phyloP scores from a whole-genome alignment of 139 green algal species.

The Edaphochlamys debaryana region DNA sequence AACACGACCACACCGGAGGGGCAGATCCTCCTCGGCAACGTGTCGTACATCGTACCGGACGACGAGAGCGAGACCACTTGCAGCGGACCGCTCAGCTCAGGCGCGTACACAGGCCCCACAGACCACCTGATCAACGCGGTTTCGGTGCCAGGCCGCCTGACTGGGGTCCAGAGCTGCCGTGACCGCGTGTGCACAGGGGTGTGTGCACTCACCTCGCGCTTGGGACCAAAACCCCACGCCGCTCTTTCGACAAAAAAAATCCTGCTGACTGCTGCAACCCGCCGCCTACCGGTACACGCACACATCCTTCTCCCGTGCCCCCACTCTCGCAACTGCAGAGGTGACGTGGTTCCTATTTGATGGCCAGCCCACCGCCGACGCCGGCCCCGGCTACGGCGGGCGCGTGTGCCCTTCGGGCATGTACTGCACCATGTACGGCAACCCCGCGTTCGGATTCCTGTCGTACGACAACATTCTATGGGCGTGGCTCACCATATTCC shows the following conservation, averaged over 20 bases:
- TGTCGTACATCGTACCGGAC: constrained; percentile 42
- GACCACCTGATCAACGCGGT: too few relatives aligned
- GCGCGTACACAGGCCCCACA: too few relatives aligned
- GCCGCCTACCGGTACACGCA: too few relatives aligned
- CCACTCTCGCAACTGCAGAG: too few relatives aligned
- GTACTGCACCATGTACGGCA: constrained; percentile 63
- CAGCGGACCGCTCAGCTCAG: constrained; percentile 42
- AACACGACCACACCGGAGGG: background rate
- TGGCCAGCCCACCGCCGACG: background rate
- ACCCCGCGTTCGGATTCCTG: constrained; percentile 60
- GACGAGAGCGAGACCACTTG: constrained; percentile 38
- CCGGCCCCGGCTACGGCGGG: constrained; percentile 18
- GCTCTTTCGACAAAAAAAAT: too few relatives aligned
- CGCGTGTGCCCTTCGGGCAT: constrained; percentile 24
- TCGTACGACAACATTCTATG: constrained; percentile 83
- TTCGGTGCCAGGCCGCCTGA: too few relatives aligned
- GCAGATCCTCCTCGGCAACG: background rate
- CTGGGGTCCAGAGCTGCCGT: too few relatives aligned
- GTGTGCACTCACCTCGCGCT: too few relatives aligned
- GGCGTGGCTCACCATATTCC: constrained; percentile 71
- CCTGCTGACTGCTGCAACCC: too few relatives aligned
- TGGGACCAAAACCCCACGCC: too few relatives aligned
- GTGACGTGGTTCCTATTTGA: background rate
- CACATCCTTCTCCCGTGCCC: too few relatives aligned
- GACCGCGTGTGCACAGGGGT: too few relatives aligned